Evolutionary conservation across 768 basidiomycete species (phyloP).

Genomic region (Sporobolomyces phaffii): DNA sequence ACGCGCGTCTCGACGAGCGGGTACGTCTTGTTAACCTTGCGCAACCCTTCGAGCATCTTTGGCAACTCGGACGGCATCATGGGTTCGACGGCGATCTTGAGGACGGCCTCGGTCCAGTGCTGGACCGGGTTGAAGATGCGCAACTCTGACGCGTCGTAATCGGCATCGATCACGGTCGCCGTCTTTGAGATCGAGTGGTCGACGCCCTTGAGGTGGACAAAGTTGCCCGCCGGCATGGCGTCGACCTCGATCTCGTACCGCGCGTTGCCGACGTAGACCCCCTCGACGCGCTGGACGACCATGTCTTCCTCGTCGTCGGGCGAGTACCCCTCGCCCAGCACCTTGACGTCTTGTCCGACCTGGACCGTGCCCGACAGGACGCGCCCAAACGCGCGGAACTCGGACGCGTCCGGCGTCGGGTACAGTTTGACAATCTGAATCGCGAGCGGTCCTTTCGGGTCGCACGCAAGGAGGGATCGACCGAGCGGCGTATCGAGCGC

Average conservation of each 20-base stretch:
- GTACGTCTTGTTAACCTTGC: slow-evolving; percentile 96
- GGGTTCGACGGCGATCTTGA: slow-evolving; percentile 97
- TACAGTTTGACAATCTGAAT: slow-evolving; percentile 91
- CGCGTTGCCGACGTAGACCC: slow-evolving; percentile 83
- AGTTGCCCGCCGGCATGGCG: slow-evolving; percentile 82
- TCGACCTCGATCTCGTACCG: slow-evolving; percentile 86
- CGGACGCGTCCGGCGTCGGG: slow-evolving; percentile 92
- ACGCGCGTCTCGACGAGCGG: slow-evolving; percentile 91
- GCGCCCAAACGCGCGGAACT: slow-evolving; percentile 92
- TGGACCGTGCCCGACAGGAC: slow-evolving; percentile 84
- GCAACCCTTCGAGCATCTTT: slow-evolving; percentile 94
- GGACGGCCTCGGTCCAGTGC: slow-evolving; percentile 92
- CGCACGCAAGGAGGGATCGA: slow-evolving; percentile 71
- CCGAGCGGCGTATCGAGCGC: slow-evolving; percentile 75
- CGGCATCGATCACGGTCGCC: slow-evolving; percentile 68
- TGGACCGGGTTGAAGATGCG: slow-evolving; percentile 94
- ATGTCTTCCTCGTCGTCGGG: slow-evolving; percentile 99
- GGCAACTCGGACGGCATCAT: slow-evolving; percentile 95
- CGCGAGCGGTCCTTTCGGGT: slow-evolving; percentile 79
- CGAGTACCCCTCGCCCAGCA: slow-evolving; percentile 95
- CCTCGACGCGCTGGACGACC: slow-evolving; percentile 74
- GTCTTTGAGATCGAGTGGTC: slow-evolving; percentile 93
- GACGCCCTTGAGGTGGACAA: slow-evolving; percentile 85
- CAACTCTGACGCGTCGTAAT: slow-evolving; percentile 68
- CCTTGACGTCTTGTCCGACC: slow-evolving; percentile 79